Conservation (phyloP, 345 rosid species). For the Eucalyptus grandis region DNA sequence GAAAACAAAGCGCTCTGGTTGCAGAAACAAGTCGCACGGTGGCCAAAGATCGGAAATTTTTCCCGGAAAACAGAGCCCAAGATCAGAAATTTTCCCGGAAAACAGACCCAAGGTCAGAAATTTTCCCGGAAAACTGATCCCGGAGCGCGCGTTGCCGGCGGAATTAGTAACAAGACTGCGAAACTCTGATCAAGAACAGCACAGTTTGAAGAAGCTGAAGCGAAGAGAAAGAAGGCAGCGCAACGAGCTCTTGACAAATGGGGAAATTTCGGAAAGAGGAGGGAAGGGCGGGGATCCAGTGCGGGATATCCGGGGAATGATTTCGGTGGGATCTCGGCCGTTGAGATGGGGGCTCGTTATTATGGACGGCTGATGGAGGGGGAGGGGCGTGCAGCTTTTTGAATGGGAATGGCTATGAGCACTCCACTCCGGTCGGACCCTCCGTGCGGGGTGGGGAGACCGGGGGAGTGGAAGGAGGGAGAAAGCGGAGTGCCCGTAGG, state of each 20-base stretch:
- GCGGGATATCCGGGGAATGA: slow-evolving; percentile 3
- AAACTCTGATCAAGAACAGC: neutral
- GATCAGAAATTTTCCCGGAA: neutral
- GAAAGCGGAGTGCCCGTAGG: neutral
- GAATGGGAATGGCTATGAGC: slow-evolving; percentile 4
- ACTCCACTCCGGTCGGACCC: neutral
- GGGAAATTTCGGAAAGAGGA: neutral
- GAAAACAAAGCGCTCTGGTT: neutral
- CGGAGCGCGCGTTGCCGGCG: neutral
- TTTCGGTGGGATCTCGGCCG: slow-evolving; percentile 5
- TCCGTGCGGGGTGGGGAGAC: neutral
- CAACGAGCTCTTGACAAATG: neutral
- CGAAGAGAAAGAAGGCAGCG: neutral
- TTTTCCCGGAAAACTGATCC: neutral
- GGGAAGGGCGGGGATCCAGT: neutral
- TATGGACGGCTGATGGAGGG: slow-evolving; percentile 18
- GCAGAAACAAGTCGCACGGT: no score
- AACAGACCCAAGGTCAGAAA: neutral
- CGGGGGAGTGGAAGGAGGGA: slow-evolving; percentile 8
- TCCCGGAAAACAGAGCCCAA: neutral
- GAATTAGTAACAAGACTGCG: neutral
- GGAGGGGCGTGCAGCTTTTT: slow-evolving; percentile 12
- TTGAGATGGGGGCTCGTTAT: neutral
- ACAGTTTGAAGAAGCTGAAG: neutral
- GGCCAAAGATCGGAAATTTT: neutral